A percentile compares a stretch with the other conserved stretches of the same genome.
phyloP scores from a whole-genome alignment of 2,329 filamentous ascomycete genomes.

The Verticillium isaacii region DNA sequence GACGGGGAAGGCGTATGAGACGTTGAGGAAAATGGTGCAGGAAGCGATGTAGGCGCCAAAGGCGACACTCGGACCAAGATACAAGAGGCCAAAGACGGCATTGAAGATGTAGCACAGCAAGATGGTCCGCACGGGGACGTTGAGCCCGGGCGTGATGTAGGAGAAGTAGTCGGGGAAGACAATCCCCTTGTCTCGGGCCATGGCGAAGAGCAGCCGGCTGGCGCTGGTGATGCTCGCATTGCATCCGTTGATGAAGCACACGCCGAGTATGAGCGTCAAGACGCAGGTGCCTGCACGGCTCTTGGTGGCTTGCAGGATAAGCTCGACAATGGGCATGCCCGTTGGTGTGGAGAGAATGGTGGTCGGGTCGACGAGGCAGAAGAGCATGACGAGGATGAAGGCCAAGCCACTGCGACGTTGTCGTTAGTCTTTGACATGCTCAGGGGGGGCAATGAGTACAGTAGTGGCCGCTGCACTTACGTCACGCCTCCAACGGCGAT shows the following conservation, averaged over 20 bases:
- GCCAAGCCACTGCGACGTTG: slow-evolving; percentile 20
- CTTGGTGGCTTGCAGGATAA: slow-evolving; percentile 36
- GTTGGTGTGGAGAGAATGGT: slow-evolving; percentile 30
- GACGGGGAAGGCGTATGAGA: slow-evolving; percentile 39
- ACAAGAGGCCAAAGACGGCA: slow-evolving; percentile 39
- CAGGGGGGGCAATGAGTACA: no score
- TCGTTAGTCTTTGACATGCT: not conserved
- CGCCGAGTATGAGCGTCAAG: slow-evolving; percentile 31
- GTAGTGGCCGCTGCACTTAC: slow-evolving; percentile 19
- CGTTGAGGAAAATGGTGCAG: slow-evolving; percentile 39
- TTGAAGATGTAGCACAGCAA: slow-evolving; percentile 36
- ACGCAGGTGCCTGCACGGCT: slow-evolving; percentile 33
- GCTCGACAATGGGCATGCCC: slow-evolving; percentile 39
- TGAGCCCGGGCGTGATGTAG: slow-evolving; percentile 28
- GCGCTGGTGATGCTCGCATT: slow-evolving; percentile 38
- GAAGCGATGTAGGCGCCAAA: slow-evolving; percentile 41
- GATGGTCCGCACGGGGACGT: slow-evolving; percentile 37
- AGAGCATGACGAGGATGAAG: slow-evolving; percentile 36
- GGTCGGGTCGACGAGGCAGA: slow-evolving; percentile 31
- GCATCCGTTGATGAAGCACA: slow-evolving; percentile 42
- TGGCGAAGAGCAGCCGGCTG: slow-evolving; percentile 36
- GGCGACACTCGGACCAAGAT: slow-evolving; percentile 39
- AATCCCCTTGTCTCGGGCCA: slow-evolving; percentile 39
- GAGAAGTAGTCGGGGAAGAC: slow-evolving; percentile 22
- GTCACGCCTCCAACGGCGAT: slow-evolving; percentile 36